Conservation (phyloP, 257 asterid species). For the Solanum commersonii region DNA sequence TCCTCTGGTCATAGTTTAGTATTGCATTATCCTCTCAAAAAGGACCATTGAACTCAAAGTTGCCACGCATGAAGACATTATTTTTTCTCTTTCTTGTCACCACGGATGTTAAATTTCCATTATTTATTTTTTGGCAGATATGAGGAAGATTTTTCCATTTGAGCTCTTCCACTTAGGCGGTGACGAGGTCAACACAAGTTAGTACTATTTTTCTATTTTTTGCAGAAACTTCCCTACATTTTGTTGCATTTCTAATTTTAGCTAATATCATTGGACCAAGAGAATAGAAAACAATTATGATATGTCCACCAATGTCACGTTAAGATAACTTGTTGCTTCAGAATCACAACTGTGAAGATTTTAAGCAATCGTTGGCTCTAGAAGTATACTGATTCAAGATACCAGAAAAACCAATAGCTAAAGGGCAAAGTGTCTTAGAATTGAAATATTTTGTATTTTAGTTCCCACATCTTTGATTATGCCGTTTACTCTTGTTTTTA, state of each 20-base stretch:
- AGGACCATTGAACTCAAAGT: background rate
- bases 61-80: background rate
- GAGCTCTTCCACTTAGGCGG: constrained; percentile 92
- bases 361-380: background rate
- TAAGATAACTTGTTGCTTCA: background rate
- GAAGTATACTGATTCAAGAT: background rate
- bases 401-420: background rate
- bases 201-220: background rate
- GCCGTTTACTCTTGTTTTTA: background rate
- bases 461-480: background rate
- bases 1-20: background rate
- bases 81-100: background rate
- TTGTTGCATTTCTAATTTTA: background rate
- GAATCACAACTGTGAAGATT: background rate
- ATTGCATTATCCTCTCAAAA: background rate
- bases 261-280: background rate
- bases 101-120: constrained; percentile 1
- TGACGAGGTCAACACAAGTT: constrained; percentile 93
- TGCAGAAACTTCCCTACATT: background rate
- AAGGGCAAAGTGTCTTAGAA: background rate
- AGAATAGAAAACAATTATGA: background rate
- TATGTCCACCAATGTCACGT: background rate
- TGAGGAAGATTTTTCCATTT: constrained; percentile 80
- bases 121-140: constrained; percentile 38
- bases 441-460: background rate